Percentiles rank a stretch among this genome's conserved stretches.
These are phyloP conservation scores for Penstemon davidsonii DNA, from an alignment of 257 asterid species.

Conservation along the genomic window DNA sequence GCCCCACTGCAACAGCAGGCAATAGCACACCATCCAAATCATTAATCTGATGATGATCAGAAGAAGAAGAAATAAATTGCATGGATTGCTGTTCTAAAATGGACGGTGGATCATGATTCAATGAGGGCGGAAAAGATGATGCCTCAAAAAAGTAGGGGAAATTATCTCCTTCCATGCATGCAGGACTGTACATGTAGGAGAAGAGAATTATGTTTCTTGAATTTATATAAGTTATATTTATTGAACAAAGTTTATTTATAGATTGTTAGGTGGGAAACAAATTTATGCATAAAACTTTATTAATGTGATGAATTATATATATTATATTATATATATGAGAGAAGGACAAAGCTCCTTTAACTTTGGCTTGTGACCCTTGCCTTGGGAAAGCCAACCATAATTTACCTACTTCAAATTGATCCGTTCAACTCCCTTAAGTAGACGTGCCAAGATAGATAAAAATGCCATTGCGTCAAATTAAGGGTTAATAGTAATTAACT, in stretches of 20 bases:
- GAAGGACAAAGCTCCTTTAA: conserved; percentile 1
- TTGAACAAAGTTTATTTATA: conserved; percentile 39
- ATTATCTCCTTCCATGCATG: conserved; percentile 50
- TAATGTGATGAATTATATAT: background rate
- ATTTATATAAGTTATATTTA: conserved; percentile 23
- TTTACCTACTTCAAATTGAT: conserved; percentile 46
- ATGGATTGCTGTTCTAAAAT: conserved; percentile 42
- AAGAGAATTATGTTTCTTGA: conserved; percentile 21
- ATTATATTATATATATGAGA: background rate
- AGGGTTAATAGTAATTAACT: too few species aligned
- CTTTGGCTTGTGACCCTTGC: conserved; percentile 32
- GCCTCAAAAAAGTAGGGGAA: conserved; percentile 37
- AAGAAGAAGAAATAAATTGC: conserved; percentile 31
- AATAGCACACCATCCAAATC: conserved; percentile 48
- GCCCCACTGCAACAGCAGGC: conserved; percentile 31
- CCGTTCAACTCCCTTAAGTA: conserved; percentile 54
- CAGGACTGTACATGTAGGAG: conserved; percentile 3
- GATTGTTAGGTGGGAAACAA: conserved; percentile 44
- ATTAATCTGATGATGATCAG: conserved; percentile 27
- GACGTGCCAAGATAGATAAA: conserved; percentile 42
- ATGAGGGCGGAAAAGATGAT: conserved; percentile 24
- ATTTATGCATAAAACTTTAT: background rate
- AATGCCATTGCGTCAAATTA: conserved; percentile 12
- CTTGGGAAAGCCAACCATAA: conserved; percentile 48
- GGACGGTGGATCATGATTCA: conserved; percentile 18